Base-by-base conservation (phyloP, 208 protist species). In the Trichomonas gallinae region DNA sequence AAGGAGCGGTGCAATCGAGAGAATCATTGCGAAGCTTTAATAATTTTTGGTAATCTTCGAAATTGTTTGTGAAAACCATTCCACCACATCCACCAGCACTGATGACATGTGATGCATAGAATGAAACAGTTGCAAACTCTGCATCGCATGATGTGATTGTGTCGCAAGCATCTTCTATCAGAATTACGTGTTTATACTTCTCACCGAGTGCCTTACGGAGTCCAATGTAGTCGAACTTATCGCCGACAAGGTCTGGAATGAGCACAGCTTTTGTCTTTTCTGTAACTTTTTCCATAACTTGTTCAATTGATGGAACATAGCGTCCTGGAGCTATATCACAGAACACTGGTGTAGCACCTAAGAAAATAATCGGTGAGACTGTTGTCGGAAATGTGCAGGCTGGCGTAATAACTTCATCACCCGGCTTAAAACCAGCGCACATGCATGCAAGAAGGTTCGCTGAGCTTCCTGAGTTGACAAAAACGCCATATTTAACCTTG, bases 121-220 rank as follows among this genome's bases (percentile, higher is more conserved):
- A 97, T 6, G 91, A 97, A 45, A 91, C 96, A 26, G 96, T 91
- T 8, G 97, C 49, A 51, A 97, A 45, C 42, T 97, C 96, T 8
- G 97, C 87, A 85, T n/a, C 40, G 34, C 36, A 46, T 34, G 96
- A 97, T 15, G 96, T 96, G 9, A 96, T 49, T 63, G 97, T 97
- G 63, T 97, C 97, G n/a, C 89, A 96, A 40, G 97, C 97, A 26
- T 97, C 97, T 91, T 97, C 97, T 31, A 97, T 97, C 0, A 97
- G 58, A 45, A 97, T 96, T 9, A 97, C 96, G 8, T 96, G 11
- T 31, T 44, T 82, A 17, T 48, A 48, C 46, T 93, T 34, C 0
- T 48, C 44, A n/a, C 58, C 58, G 17, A 97, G 97, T 45, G 36
- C 42, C 96, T 96, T 96, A 0, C 81, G 6, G 1, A 97, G 40